Evolutionary conservation across 1,284 basidiomycete genomes (phyloP), one percentile per base, ranked within the genome.

Genomic region (Rhodotorula sp.): DNA sequence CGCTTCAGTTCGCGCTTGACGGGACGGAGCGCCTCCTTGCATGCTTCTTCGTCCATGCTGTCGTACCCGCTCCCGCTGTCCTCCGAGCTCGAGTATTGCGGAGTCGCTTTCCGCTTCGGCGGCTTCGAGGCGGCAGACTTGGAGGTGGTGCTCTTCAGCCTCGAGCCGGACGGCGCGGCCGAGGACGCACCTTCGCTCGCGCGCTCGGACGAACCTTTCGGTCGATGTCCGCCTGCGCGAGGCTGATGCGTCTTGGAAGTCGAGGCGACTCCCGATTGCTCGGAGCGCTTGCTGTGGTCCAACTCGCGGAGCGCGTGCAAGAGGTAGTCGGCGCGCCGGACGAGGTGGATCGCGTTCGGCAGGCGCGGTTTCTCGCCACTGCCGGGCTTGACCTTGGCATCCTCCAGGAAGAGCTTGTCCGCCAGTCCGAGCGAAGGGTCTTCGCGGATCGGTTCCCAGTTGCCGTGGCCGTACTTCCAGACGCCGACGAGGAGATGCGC

Each of bases 1-100:
- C 92, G 90, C 89, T 97, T 97, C 90, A 99, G 85, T 81, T 97
- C 92, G 82, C 92, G 92, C 86, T 98, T 98, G 72, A 97, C 95
- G 4, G 97, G 97, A 62, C 97, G 87, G 76, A 99, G 82, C 79
- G 95, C 89, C 82, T 98, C 95, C 83, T 99, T 99, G 60, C 95
- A 97, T 26, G 90, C 85, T 45, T 85, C 86, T 81, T 99, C 97
- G 79, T 98, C 95, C 95, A 99, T 98, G 60, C 67, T 73, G 28
- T 75, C 69, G 60, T 77, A 77, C 47, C 66, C 69, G 38, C 68
- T 71, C 3, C 28, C 62, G 23, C 66, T 62, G 19, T 54, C 67
- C 10, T 62, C 69, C 15, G 63, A 68, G 63, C 60, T 61, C 56
- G 76, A 75, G 50, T 69, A 67, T 26, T 65, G 75, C 59, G 66